Evolutionary conservation across 495 filamentous ascomycete genomes (phyloP).

Genomic region (Usnea hakonensis): DNA sequence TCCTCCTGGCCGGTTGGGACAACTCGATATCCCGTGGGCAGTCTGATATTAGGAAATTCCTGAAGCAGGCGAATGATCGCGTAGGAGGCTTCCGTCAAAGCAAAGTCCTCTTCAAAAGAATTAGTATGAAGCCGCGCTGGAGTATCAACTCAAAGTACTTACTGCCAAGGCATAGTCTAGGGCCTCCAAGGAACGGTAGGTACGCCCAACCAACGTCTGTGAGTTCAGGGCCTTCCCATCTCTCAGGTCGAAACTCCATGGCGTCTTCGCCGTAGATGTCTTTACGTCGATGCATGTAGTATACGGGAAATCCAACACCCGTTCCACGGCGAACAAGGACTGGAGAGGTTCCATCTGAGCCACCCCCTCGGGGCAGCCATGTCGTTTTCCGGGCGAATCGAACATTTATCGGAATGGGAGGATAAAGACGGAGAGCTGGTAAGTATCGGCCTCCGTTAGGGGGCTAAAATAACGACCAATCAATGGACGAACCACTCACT

Average conservation of each 20-base stretch:
- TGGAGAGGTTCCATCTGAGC: conserved; percentile 38
- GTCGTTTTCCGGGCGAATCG: conserved; percentile 41
- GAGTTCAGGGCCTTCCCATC: conserved; percentile 47
- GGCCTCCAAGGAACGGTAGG: conserved; percentile 60
- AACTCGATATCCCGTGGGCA: conserved; percentile 20
- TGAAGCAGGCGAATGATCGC: conserved; percentile 41
- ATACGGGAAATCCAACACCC: conserved; percentile 41
- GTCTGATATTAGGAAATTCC: conserved; percentile 31
- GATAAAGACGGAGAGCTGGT: conserved; percentile 49
- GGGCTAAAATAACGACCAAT: conserved; percentile 30
- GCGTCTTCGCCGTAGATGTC: conserved; percentile 50
- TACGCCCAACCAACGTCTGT: conserved; percentile 47
- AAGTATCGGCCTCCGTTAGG: too few species aligned
- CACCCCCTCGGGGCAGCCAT: conserved; percentile 44
- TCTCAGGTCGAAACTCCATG: conserved; percentile 52
- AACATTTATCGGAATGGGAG: conserved; percentile 47
- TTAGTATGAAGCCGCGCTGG: too few species aligned
- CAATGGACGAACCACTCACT: conserved; percentile 20
- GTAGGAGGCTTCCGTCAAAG: conserved; percentile 42
- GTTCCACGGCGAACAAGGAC: conserved; percentile 36
- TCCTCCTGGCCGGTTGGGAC: conserved; percentile 27
- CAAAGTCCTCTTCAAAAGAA: conserved; percentile 41
- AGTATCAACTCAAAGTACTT: conserved; percentile 1
- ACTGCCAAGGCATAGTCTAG: conserved; percentile 31
- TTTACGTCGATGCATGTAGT: conserved; percentile 51